phyloP scores from a whole-genome alignment of 176 grass and related monocot genomes.

The Oryza australiensis region DNA sequence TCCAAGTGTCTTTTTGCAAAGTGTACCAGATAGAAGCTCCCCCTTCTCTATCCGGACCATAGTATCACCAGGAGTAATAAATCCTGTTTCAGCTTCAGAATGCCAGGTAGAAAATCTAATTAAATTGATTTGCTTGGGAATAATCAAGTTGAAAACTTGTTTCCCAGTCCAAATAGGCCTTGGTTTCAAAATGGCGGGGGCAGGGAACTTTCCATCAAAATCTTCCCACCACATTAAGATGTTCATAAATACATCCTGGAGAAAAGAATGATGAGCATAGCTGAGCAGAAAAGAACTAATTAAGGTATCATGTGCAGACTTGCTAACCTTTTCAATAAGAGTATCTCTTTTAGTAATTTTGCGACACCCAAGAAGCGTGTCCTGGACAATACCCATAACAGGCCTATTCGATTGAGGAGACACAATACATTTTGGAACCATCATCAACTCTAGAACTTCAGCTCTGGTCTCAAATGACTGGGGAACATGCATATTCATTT shows the following conservation, averaged over 20 bases:
- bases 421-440: slow-evolving; percentile 98
- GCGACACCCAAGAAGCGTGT: slow-evolving; percentile 81
- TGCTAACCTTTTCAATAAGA: slow-evolving; percentile 87
- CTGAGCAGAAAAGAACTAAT: slow-evolving; percentile 13
- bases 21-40: slow-evolving; percentile 85
- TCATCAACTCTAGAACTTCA: slow-evolving; percentile 97
- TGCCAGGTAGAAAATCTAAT: slow-evolving; percentile 89
- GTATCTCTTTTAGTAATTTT: slow-evolving; percentile 98
- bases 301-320: not conserved
- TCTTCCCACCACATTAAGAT: slow-evolving; percentile 99
- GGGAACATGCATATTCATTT: slow-evolving; percentile 99
- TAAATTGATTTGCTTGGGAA: slow-evolving; percentile 94
- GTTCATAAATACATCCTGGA: slow-evolving; percentile 99
- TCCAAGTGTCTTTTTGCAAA: slow-evolving; percentile 87
- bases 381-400: slow-evolving; percentile 98
- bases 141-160: slow-evolving; percentile 98
- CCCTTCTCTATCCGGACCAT: slow-evolving; percentile 93
- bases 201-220: slow-evolving; percentile 96
- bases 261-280: slow-evolving; percentile 33
- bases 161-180: slow-evolving; percentile 98
- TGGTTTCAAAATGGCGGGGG: slow-evolving; percentile 87
- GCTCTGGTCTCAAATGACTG: slow-evolving; percentile 98
- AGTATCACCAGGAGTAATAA: slow-evolving; percentile 95
- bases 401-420: slow-evolving; percentile 93
- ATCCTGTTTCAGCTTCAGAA: slow-evolving; percentile 65